Base-by-base conservation (phyloP, 2,329 filamentous ascomycete species). In the Colletotrichum sp. region DNA sequence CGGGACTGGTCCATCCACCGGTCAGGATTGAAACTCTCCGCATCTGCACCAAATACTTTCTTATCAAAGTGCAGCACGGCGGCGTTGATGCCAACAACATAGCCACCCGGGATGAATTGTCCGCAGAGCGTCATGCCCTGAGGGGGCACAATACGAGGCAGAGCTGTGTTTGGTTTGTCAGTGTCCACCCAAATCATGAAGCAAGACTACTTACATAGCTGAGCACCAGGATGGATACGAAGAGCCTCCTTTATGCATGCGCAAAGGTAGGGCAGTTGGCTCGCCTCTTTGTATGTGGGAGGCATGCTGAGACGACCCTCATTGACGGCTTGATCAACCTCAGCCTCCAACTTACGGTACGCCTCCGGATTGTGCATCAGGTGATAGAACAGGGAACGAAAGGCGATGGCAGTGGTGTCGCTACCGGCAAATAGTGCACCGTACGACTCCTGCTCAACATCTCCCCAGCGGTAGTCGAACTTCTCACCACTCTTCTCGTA, bases 201-300 rank as follows among this genome's bases (percentile, higher is more conserved):
- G n/a, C n/a, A 22, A 52, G 44, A 52, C 11, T 3, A 22, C 44
- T 52, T 12, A 52, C 44, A 52, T 7, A 52, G 44, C 44, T 52
- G 44, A 6, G 61, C 83, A 5, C 84, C 85, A 0, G 88, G 87
- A 71, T 89, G 86, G 5, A 90, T 80, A 13, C 89, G 86, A 79
- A 88, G 83, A 2, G 86, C 83, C 80, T 91, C 90, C 30, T 86
- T 86, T 25, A 90, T 82, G 5, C 88, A 85, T 0, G 89, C 88
- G 55, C 86, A 82, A 5, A 90, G 82, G 77, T 88, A 74, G 13
- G 81, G 73, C 39, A 78, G 25, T 15, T 29, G n/a, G 29, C 64
- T 62, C 19, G 79, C 78, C 19, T 75, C 64, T 3, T 57, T 62
- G 69, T 80, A 82, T 78, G 4, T 29, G 7, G 67, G 67, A 22